Conservation (phyloP, 1,284 basidiomycete genomes). For the Melampsora americana region DNA sequence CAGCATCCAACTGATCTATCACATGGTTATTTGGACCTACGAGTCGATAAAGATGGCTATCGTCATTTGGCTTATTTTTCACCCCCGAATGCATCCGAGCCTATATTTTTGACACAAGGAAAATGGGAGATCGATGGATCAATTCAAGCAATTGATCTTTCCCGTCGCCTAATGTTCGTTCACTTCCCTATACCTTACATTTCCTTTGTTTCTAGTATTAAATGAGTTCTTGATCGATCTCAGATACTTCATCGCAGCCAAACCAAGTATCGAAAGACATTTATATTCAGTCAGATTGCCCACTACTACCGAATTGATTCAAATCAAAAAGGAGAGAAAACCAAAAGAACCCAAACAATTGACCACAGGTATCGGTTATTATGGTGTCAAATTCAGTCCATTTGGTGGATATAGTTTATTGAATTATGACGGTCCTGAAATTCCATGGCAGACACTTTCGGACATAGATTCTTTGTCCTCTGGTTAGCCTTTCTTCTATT, state of each 20-base stretch:
- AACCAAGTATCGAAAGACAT: conserved; percentile 77
- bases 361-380: conserved; percentile 63
- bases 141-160: conserved; percentile 69
- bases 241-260: conserved; percentile 84
- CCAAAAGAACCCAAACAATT: conserved; percentile 60
- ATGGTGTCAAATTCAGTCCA: conserved; percentile 72
- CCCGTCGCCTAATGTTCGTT: conserved; percentile 69
- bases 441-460: conserved; percentile 77
- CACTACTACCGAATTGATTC: conserved; percentile 45
- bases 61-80: conserved; percentile 86
- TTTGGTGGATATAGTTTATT: conserved; percentile 78
- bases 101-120: conserved; percentile 78
- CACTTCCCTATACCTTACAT: background rate
- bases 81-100: conserved; percentile 66
- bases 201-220: background rate
- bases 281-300: conserved; percentile 73
- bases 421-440: conserved; percentile 72
- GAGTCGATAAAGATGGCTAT: conserved; percentile 73
- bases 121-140: conserved; percentile 80
- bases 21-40: conserved; percentile 77
- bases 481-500: background rate
- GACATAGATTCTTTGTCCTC: conserved; percentile 60
- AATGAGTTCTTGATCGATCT: background rate
- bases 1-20: conserved; percentile 20
- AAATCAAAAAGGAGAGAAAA: conserved; percentile 48